phyloP scores from a whole-genome alignment of 768 basidiomycete species.

The Rhodotorula taiwanensis region DNA sequence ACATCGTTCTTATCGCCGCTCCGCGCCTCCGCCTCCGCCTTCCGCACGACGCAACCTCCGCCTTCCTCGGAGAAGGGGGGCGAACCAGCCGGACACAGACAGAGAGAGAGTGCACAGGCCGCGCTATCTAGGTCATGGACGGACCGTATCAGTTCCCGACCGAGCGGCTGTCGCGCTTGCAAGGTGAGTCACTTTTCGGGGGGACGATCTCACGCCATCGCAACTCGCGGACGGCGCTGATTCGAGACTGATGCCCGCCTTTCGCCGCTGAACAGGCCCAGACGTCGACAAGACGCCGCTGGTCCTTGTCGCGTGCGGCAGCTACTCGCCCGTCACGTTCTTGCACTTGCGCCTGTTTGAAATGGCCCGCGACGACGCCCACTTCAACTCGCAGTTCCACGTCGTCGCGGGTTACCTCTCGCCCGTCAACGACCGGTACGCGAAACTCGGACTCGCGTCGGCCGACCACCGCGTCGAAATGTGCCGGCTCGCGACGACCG shows the following conservation, averaged over 20 bases:
- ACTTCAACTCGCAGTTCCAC: conserved; percentile 85
- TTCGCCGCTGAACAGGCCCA: not conserved
- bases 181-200: conserved; percentile 40
- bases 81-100: no score
- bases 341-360: conserved; percentile 79
- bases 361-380: conserved; percentile 94
- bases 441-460: conserved; percentile 86
- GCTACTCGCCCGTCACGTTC: conserved; percentile 37
- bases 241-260: not conserved
- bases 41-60: no score
- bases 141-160: conserved; percentile 46
- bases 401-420: conserved; percentile 93
- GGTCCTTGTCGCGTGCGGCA: conserved; percentile 89
- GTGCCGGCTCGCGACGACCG: conserved; percentile 68
- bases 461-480: conserved; percentile 74
- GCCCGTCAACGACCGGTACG: conserved; percentile 92
- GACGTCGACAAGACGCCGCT: conserved; percentile 56
- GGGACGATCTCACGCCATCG: not conserved
- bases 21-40: no score
- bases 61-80: no score
- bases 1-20: no score
- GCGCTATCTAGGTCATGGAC: no score
- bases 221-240: not conserved
- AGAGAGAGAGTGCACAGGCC: no score
- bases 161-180: conserved; percentile 43